A percentile compares a stretch with the other conserved stretches of the same genome.
Evolutionary conservation across 2,329 filamentous ascomycete genomes (phyloP).

Genomic region (Alternaria burnsii): DNA sequence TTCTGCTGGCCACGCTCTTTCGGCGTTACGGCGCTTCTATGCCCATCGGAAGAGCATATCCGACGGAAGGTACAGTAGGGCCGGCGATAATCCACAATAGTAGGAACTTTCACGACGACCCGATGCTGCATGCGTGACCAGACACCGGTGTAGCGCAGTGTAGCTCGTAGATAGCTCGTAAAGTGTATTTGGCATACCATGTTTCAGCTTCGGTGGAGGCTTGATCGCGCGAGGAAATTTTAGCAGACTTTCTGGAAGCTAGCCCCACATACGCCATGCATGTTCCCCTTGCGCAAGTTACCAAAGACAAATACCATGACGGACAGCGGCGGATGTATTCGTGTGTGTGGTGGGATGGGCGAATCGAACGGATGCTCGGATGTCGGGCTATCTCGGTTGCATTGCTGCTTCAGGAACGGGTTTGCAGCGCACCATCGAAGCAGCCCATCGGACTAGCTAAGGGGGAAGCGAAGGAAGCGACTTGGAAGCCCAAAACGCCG

Average conservation of each 20-base stretch:
- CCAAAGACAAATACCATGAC: conserved; percentile 7
- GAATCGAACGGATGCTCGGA: conserved; percentile 10
- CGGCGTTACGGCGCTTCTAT: conserved; percentile 11
- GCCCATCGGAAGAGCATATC: neutral
- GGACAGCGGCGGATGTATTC: neutral
- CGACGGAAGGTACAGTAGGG: conserved; percentile 5
- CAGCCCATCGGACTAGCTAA: conserved; percentile 1
- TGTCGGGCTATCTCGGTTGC: conserved; percentile 15
- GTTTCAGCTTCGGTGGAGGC: conserved; percentile 13
- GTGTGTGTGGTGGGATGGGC: neutral
- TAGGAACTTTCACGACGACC: conserved; percentile 6
- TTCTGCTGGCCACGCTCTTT: conserved; percentile 15
- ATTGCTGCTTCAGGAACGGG: conserved; percentile 5
- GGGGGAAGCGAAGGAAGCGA: conserved; percentile 7
- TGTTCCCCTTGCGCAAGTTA: neutral
- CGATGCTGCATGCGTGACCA: conserved; percentile 8
- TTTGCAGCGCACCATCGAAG: neutral
- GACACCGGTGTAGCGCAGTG: neutral
- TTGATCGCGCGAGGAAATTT: conserved; percentile 5
- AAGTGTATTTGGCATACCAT: conserved; percentile 17
- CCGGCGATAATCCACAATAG: conserved; percentile 8
- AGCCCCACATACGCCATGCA: conserved; percentile 7
- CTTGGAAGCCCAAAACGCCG: conserved; percentile 4
- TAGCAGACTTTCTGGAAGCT: conserved; percentile 8
- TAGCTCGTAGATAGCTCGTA: conserved; percentile 6